phyloP scores from a whole-genome alignment of 2,329 filamentous ascomycete genomes.

The Akanthomyces muscarius region DNA sequence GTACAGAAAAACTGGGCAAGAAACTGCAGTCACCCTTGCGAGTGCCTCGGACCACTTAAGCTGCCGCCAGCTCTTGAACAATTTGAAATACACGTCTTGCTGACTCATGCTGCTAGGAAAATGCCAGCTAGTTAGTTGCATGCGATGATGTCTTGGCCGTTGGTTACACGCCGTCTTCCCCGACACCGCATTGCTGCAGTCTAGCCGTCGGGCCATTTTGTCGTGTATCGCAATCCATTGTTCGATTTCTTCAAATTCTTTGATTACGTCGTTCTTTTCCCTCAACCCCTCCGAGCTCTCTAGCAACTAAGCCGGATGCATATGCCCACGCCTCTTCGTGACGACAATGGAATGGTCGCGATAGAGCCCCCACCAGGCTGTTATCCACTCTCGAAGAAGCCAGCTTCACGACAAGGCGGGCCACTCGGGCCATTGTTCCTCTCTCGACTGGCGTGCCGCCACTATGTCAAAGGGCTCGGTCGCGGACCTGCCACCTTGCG shows the following conservation, averaged over 20 bases:
- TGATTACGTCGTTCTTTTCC: background rate
- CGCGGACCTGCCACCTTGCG: background rate
- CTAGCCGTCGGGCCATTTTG: background rate
- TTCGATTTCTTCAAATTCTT: background rate
- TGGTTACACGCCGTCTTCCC: background rate
- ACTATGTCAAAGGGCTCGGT: background rate
- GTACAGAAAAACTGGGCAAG: background rate
- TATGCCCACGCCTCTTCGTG: slow-evolving; percentile 1
- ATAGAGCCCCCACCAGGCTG: slow-evolving; percentile 9
- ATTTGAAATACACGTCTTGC: background rate
- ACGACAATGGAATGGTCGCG: slow-evolving; percentile 4
- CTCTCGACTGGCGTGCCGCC: background rate
- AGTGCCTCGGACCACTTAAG: background rate
- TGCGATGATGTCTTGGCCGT: background rate
- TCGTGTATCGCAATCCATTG: background rate
- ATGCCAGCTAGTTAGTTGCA: no score
- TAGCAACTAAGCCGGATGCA: background rate
- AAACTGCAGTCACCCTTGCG: background rate
- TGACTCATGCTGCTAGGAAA: background rate
- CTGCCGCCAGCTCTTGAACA: background rate
- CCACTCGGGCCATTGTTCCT: slow-evolving; percentile 3
- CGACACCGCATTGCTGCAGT: background rate
- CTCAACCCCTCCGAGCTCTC: background rate
- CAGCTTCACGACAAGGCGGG: background rate
- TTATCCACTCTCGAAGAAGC: slow-evolving; percentile 1